Percentiles rank a stretch among this genome's conserved stretches.
Evolutionary conservation across 1,284 basidiomycete species (phyloP).

Genomic region (Sanghuangporus baumii): DNA sequence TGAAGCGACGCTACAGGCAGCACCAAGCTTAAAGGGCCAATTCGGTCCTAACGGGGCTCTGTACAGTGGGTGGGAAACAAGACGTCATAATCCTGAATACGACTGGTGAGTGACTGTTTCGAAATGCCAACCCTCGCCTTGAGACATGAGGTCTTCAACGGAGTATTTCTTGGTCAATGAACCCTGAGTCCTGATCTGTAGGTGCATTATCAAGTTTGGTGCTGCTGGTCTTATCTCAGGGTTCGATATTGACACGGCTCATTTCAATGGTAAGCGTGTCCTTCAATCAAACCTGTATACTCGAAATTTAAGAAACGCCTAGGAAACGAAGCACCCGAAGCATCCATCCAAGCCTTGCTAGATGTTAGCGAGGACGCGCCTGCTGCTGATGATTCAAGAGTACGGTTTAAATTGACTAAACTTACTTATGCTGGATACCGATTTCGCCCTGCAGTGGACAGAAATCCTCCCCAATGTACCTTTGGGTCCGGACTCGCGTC

Average conservation of each 20-base stretch:
- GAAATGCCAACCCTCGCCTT: too few species aligned
- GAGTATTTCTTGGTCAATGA: background rate
- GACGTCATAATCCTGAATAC: slow-evolving; percentile 82
- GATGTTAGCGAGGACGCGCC: slow-evolving; percentile 38
- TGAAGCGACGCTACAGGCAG: slow-evolving; percentile 44
- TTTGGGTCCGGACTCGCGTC: slow-evolving; percentile 79
- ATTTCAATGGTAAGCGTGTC: slow-evolving; percentile 73
- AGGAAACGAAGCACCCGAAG: slow-evolving; percentile 89
- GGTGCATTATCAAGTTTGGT: slow-evolving; percentile 89
- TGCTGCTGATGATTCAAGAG: slow-evolving; percentile 46
- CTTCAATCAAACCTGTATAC: background rate
- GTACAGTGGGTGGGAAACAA: slow-evolving; percentile 92
- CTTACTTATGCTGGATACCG: background rate
- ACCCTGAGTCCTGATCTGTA: slow-evolving; percentile 26
- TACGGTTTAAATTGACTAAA: slow-evolving; percentile 29
- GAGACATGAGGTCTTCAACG: too few species aligned
- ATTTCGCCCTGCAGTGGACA: slow-evolving; percentile 55
- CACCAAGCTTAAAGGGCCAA: slow-evolving; percentile 82
- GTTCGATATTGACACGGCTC: slow-evolving; percentile 93
- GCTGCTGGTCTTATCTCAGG: slow-evolving; percentile 75
- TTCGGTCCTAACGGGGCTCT: slow-evolving; percentile 95
- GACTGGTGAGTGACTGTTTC: slow-evolving; percentile 68
- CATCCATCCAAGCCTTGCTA: slow-evolving; percentile 65
- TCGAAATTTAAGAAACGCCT: background rate
- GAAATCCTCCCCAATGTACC: slow-evolving; percentile 70